Base-by-base conservation (phyloP, 768 basidiomycete genomes). In the Naganishia vaughanmartiniae region DNA sequence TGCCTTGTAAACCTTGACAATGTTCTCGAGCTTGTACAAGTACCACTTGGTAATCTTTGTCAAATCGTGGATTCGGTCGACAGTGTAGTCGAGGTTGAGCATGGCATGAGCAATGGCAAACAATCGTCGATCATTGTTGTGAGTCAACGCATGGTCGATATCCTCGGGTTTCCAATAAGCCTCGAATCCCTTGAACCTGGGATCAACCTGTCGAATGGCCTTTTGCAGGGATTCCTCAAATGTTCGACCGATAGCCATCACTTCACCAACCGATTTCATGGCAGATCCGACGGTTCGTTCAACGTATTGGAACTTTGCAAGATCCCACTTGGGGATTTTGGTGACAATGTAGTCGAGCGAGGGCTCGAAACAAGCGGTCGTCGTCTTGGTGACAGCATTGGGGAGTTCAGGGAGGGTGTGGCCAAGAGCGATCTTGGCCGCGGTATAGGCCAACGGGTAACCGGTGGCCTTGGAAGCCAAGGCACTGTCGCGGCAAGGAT, bases 21-120 rank as follows among this genome's bases (percentile, higher is more conserved):
- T 97, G 83, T 98, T 99, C 84, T 98, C 94, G 65, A 99, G 90
- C 84, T 98, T 99, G 87, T 96, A 89, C 70, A 99, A 84, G 87
- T 92, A 99, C 96, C 96, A 98, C 87, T 93, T 93, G 86, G 97
- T 95, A 76, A 98, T 98, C 85, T 97, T 98, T 72, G 96, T 98
- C 76, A 99, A 82, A 65, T 93, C 90, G 79, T 97, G 92, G 48
- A 99, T 80, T 73, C 86, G 84, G 78, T 98, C 93, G 63, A 98
- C 92, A 9, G 89, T 86, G 81, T 96, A 97, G 80, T 86, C 86
- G 82, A 89, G 89, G 83, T 90, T 90, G 84, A 91, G 92, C 92
- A 99, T 96, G 46, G 95, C 94, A 77, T 97, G 91, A 4, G 96
- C 96, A 77, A 99, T 91, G 24, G 92, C 96, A 78, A 99, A 99